These are phyloP conservation scores for Metschnikowia hibisci DNA, from an alignment of 805 yeast species.

Conservation along the genomic window DNA sequence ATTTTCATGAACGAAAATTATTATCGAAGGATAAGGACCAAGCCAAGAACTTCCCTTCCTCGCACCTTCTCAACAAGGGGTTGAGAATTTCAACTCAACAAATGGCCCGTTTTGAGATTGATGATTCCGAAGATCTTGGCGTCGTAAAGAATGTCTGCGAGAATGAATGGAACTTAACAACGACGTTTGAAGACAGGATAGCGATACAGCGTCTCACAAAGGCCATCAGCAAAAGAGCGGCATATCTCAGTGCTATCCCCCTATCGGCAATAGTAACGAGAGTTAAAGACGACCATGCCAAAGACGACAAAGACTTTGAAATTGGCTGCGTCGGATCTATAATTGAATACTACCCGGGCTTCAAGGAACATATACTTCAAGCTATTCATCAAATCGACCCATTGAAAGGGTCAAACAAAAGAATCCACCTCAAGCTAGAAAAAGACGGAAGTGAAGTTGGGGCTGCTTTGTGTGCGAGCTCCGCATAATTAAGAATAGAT, in stretches of 20 bases:
- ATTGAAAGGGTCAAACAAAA: constrained; percentile 71
- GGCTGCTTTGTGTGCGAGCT: constrained; percentile 85
- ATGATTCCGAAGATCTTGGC: constrained; percentile 67
- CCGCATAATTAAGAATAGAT: no score
- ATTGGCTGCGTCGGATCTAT: constrained; percentile 96
- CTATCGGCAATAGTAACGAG: constrained; percentile 80
- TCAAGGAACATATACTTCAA: constrained; percentile 72
- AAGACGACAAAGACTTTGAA: constrained; percentile 63
- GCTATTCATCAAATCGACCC: constrained; percentile 69
- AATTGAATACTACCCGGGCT: constrained; percentile 90
- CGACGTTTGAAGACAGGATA: constrained; percentile 65
- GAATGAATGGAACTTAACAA: constrained; percentile 65
- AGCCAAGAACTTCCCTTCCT: constrained; percentile 40
- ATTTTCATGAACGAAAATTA: constrained; percentile 55
- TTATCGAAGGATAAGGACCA: constrained; percentile 53
- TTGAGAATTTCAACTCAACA: constrained; percentile 80
- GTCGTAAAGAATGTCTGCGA: constrained; percentile 67
- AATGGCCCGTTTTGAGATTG: constrained; percentile 82
- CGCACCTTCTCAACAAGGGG: constrained; percentile 67
- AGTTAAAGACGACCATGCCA: constrained; percentile 52
- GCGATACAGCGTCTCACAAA: constrained; percentile 71
- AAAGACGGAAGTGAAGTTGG: constrained; percentile 98
- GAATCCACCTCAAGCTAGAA: constrained; percentile 74
- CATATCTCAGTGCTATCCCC: constrained; percentile 83
- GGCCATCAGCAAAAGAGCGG: constrained; percentile 86